Evolutionary conservation across 176 grass and related monocot species (phyloP), one percentile per base, ranked within the genome.

Genomic region (Oryza glaberrima): DNA sequence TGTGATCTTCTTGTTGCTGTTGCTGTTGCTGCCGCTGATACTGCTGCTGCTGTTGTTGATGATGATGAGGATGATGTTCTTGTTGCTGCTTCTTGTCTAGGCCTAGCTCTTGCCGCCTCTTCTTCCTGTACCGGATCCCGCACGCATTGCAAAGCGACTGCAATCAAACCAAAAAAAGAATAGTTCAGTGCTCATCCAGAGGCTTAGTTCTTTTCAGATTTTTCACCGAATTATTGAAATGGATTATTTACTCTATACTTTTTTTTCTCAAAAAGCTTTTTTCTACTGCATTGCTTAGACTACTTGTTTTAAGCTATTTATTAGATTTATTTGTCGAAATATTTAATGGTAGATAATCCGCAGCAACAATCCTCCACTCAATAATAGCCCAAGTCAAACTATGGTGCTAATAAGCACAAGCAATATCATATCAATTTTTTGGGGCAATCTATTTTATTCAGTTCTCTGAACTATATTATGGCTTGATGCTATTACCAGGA

Each of bases 81-180:
- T 28, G 20, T 1, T 44, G 79, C 1, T 26, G 56, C 25, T 80
- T 74, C 49, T 69, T 89, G 73, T 92, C 86, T 1, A 90, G 66
- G 15, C 86, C 92, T 22, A 88, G 83, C 38, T 86, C 81, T 45
- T 88, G 90, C 67, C 91, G 90, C 80, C 91, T 89, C 77, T 92
- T 96, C 88, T 99, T 99, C 85, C 96, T 76, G 83, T 99, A 99
- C 63, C 92, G 88, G 78, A 99, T 99, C 35, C 96, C 96, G 9
- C 96, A 99, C 3, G 96, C 96, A 5, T 99, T 99, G 90, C 96
- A 99, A 10, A 99, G 90, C 1, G 93, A 84, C 96, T 99, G 75
- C 14, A 65, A 84, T 80, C n/a, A 35, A 8, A 23, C 1, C 5
- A 1, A 73, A 61, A 78, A 75, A 5, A 36, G 30, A 32, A 32